Conservation (phyloP, 2,329 filamentous ascomycete genomes). For the Beauveria scarabaeidicola region DNA sequence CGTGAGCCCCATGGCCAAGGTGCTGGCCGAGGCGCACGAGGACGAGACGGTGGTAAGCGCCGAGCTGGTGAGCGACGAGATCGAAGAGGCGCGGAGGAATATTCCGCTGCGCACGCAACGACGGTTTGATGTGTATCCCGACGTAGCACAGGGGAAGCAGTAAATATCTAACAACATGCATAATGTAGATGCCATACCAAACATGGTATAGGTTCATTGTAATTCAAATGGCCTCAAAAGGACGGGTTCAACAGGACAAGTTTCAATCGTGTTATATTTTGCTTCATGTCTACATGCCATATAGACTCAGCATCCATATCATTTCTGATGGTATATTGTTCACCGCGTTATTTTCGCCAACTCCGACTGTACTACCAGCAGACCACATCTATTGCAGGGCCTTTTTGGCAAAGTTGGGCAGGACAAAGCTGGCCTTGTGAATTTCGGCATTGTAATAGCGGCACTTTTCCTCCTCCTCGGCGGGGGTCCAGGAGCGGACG, state of each 20-base stretch:
- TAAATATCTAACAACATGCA: background rate
- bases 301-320: background rate
- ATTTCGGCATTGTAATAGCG: conserved; percentile 97
- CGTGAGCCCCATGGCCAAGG: conserved; percentile 75
- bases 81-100: conserved; percentile 67
- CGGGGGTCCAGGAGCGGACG: conserved; percentile 67
- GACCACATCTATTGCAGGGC: conserved; percentile 43
- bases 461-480: conserved; percentile 90
- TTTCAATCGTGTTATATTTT: background rate
- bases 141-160: conserved; percentile 55
- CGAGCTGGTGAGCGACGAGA: conserved; percentile 58
- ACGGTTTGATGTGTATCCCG: conserved; percentile 90
- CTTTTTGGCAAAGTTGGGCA: conserved; percentile 90
- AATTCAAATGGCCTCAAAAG: background rate
- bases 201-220: background rate
- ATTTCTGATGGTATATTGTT: conserved; percentile 3
- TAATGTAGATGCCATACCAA: background rate
- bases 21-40: conserved; percentile 74
- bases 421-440: conserved; percentile 86
- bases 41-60: conserved; percentile 66
- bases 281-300: background rate
- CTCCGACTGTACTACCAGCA: background rate
- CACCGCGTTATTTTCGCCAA: background rate
- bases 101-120: conserved; percentile 82
- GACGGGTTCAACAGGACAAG: background rate